Evolutionary conservation across 1,139 yeast species (phyloP).

Genomic region (Magnusiomyces ingens): DNA sequence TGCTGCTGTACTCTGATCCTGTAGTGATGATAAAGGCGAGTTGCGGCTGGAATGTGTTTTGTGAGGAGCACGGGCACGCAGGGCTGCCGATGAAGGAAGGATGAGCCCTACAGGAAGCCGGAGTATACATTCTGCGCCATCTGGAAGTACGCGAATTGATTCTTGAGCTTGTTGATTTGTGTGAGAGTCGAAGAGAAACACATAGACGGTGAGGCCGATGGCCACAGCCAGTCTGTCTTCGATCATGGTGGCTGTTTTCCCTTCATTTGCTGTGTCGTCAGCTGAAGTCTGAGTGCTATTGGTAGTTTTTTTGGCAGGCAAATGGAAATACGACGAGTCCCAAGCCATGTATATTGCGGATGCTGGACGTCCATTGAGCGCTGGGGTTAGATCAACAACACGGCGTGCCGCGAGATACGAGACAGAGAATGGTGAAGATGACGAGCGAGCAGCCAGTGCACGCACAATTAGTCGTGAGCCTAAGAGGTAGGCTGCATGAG

Average conservation of each 20-base stretch:
- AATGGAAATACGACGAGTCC: slow-evolving; percentile 3
- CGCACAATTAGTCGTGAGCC: background rate
- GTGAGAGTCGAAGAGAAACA: background rate
- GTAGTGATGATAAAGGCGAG: no score
- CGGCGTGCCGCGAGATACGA: background rate
- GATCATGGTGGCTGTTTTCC: background rate
- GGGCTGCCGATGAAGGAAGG: no score
- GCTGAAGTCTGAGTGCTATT: no score
- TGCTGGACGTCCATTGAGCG: background rate
- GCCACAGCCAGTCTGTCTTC: slow-evolving; percentile 5
- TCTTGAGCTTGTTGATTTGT: no score
- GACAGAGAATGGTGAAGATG: background rate
- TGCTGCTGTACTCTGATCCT: no score
- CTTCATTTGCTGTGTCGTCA: background rate
- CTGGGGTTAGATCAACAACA: background rate
- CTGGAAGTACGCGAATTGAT: no score
- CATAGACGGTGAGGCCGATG: background rate
- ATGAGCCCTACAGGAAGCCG: no score
- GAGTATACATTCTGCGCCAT: no score
- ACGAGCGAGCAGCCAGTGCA: background rate
- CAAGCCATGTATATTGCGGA: background rate
- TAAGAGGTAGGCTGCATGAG: slow-evolving; percentile 2
- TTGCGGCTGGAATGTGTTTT: no score
- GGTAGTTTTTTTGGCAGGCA: background rate
- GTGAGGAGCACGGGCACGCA: no score